Conservation (phyloP, 352 stramenopile genomes). For the Globisporangium viniferum region DNA sequence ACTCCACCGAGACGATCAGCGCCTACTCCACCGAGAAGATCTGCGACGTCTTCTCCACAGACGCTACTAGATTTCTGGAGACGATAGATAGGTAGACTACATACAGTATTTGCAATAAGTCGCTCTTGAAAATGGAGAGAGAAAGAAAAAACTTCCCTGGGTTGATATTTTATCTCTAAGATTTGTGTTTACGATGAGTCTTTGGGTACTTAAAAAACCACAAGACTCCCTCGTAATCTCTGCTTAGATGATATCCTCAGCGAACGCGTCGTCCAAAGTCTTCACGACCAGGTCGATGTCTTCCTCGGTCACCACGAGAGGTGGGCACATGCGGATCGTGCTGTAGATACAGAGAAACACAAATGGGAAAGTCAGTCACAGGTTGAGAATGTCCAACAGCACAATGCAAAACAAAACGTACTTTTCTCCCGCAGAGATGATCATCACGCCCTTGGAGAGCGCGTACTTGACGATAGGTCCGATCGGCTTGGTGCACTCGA, state of each 20-base stretch:
- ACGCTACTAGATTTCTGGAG: constrained; percentile 48
- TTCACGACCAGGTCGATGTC: constrained; percentile 74
- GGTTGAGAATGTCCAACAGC: neutral
- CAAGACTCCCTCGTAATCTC: neutral
- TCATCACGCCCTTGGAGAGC: constrained; percentile 70
- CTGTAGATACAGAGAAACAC: constrained; percentile 23
- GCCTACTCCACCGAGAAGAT: neutral
- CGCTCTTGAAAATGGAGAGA: neutral
- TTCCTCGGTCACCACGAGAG: constrained; percentile 76
- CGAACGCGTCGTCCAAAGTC: constrained; percentile 62
- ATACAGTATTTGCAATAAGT: neutral
- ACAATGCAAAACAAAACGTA: constrained; percentile 24
- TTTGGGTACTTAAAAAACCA: neutral
- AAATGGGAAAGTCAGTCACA: neutral
- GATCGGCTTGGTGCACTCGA: constrained; percentile 71
- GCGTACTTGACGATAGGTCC: constrained; percentile 65
- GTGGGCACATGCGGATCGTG: constrained; percentile 78
- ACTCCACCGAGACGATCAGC: constrained; percentile 1
- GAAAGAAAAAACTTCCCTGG: neutral
- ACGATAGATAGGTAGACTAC: constrained; percentile 5
- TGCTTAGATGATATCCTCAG: constrained; percentile 51
- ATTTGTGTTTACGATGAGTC: neutral
- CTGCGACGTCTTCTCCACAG: constrained; percentile 12
- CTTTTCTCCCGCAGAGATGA: constrained; percentile 84
- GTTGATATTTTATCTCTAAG: constrained; percentile 1